Evolutionary conservation across 2,329 filamentous ascomycete genomes (phyloP).

Genomic region (Penicillium sp.): DNA sequence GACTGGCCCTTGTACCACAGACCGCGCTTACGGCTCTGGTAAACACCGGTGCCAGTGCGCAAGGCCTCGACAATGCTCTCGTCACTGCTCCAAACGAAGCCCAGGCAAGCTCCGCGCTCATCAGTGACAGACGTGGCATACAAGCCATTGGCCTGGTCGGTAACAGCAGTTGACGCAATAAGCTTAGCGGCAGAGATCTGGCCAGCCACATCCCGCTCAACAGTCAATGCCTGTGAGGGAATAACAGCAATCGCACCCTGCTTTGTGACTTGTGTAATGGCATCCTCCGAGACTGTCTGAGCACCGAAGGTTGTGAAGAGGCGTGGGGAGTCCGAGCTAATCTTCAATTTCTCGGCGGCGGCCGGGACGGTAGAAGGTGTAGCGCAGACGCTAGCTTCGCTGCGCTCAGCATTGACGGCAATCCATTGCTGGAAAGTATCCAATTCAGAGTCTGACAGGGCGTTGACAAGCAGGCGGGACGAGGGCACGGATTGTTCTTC

Average conservation of each 20-base stretch:
- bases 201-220: slow-evolving; percentile 59
- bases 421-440: slow-evolving; percentile 44
- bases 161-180: slow-evolving; percentile 71
- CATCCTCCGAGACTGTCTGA: slow-evolving; percentile 45
- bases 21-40: slow-evolving; percentile 92
- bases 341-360: slow-evolving; percentile 40
- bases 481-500: slow-evolving; percentile 53
- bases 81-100: slow-evolving; percentile 89
- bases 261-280: slow-evolving; percentile 50
- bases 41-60: slow-evolving; percentile 78
- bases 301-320: slow-evolving; percentile 41
- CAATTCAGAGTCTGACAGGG: slow-evolving; percentile 44
- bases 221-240: slow-evolving; percentile 67
- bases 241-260: slow-evolving; percentile 68
- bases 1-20: slow-evolving; percentile 96
- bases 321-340: slow-evolving; percentile 41
- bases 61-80: slow-evolving; percentile 87
- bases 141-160: slow-evolving; percentile 79
- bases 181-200: slow-evolving; percentile 68
- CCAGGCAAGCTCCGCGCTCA: slow-evolving; percentile 78
- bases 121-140: slow-evolving; percentile 90
- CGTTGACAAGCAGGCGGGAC: slow-evolving; percentile 57
- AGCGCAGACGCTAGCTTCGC: slow-evolving; percentile 38
- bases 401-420: slow-evolving; percentile 36
- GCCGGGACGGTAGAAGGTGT: slow-evolving; percentile 40